Conservation (phyloP, 805 yeast species). For the Candida corydali region DNA sequence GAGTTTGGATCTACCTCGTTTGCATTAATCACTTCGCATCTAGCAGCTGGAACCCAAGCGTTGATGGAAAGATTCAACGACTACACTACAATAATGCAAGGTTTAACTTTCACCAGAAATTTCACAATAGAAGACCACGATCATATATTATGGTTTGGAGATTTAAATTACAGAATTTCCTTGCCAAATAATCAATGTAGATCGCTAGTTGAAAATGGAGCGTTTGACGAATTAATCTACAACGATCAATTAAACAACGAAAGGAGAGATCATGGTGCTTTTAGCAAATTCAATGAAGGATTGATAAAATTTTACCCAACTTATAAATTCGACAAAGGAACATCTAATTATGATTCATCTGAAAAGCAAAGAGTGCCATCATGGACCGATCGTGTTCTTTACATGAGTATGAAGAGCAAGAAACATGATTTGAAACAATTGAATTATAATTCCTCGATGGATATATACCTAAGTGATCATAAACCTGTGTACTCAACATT, state of each 20-base stretch:
- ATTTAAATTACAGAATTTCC: slow-evolving; percentile 81
- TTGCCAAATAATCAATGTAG: slow-evolving; percentile 70
- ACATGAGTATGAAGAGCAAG: slow-evolving; percentile 42
- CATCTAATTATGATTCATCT: slow-evolving; percentile 76
- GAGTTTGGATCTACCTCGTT: slow-evolving; percentile 75
- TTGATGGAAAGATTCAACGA: slow-evolving; percentile 83
- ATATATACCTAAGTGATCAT: slow-evolving; percentile 74
- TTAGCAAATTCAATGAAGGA: slow-evolving; percentile 79
- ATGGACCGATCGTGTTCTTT: slow-evolving; percentile 92
- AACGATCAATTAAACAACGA: slow-evolving; percentile 78
- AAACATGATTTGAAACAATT: slow-evolving; percentile 45
- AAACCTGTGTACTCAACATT: slow-evolving; percentile 88
- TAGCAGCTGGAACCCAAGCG: slow-evolving; percentile 88
- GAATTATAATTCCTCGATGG: slow-evolving; percentile 63
- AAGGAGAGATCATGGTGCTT: slow-evolving; percentile 66
- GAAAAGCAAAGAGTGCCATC: slow-evolving; percentile 94
- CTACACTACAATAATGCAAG: slow-evolving; percentile 68
- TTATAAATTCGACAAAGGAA: slow-evolving; percentile 88
- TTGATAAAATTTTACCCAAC: slow-evolving; percentile 84
- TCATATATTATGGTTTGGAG: slow-evolving; percentile 86
- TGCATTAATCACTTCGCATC: slow-evolving; percentile 84
- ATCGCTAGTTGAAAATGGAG: slow-evolving; percentile 38
- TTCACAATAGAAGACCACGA: slow-evolving; percentile 72
- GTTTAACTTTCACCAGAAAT: slow-evolving; percentile 76
- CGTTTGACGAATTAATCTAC: slow-evolving; percentile 53